Evolutionary conservation across 768 basidiomycete genomes (phyloP).

Genomic region (Auricularia cornea): DNA sequence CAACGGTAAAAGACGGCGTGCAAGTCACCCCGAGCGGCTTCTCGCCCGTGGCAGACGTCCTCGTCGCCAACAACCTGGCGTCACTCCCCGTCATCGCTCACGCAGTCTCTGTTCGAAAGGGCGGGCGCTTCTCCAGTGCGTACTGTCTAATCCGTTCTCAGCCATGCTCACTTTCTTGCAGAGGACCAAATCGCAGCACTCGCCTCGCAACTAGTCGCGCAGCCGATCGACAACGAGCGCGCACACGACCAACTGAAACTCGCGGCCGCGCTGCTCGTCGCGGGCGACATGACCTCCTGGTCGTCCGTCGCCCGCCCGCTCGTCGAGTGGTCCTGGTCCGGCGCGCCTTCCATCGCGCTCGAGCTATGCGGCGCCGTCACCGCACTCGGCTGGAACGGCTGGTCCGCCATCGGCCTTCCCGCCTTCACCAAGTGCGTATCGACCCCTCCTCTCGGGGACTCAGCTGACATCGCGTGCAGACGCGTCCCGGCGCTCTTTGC

Average conservation of each 20-base stretch:
- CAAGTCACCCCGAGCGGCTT: slow-evolving; percentile 50
- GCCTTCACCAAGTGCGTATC: slow-evolving; percentile 22
- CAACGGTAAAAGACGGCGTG: not conserved
- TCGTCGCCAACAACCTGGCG: slow-evolving; percentile 33
- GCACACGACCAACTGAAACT: not conserved
- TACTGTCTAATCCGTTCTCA: slow-evolving; percentile 6
- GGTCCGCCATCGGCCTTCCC: slow-evolving; percentile 62
- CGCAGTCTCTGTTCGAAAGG: slow-evolving; percentile 56
- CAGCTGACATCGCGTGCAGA: not conserved
- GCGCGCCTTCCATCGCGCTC: slow-evolving; percentile 42
- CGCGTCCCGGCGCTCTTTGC: slow-evolving; percentile 34
- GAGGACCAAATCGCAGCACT: slow-evolving; percentile 26
- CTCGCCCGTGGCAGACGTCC: slow-evolving; percentile 41
- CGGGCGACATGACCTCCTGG: slow-evolving; percentile 36
- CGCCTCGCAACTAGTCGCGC: not conserved
- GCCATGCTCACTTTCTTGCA: slow-evolving; percentile 8
- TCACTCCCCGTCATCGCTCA: slow-evolving; percentile 43
- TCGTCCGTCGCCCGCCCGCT: slow-evolving; percentile 4
- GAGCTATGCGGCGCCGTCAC: slow-evolving; percentile 53
- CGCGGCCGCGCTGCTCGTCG: slow-evolving; percentile 25
- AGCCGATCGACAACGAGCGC: not conserved
- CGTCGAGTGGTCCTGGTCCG: not conserved
- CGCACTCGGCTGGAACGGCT: slow-evolving; percentile 66
- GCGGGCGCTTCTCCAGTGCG: slow-evolving; percentile 58
- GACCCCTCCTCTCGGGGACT: too few relatives aligned